Percentiles rank a stretch among this genome's conserved stretches.
These are phyloP conservation scores for Knoxdaviesia capensis DNA, from an alignment of 2,329 filamentous ascomycete species.

Conservation along the genomic window DNA sequence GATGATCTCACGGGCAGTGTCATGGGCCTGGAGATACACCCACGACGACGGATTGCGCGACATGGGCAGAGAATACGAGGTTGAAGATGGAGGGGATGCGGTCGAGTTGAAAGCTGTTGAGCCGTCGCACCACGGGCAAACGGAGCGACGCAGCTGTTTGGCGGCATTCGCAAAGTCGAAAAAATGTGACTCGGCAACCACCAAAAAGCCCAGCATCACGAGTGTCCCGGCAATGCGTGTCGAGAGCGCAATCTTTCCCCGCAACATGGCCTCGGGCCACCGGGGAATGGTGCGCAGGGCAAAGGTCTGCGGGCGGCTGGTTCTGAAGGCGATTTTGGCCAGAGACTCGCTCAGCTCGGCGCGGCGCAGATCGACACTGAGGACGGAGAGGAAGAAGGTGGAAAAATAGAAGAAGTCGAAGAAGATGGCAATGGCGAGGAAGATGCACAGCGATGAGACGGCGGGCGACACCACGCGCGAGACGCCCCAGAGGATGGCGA, in stretches of 20 bases:
- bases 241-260: slow-evolving; percentile 45
- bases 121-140: slow-evolving; percentile 10
- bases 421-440: slow-evolving; percentile 52
- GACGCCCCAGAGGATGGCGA: slow-evolving; percentile 43
- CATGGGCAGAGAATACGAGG: too few relatives aligned
- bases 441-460: slow-evolving; percentile 56
- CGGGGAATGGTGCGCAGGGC: too few relatives aligned
- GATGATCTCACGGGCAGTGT: slow-evolving; percentile 59
- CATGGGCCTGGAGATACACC: slow-evolving; percentile 59
- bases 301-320: slow-evolving; percentile 6
- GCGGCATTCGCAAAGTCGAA: slow-evolving; percentile 23
- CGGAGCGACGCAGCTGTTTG: too few relatives aligned
- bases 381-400: slow-evolving; percentile 61
- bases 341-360: slow-evolving; percentile 58
- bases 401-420: slow-evolving; percentile 64
- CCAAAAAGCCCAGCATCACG: slow-evolving; percentile 50
- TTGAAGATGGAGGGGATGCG: too few relatives aligned
- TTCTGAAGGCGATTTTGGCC: slow-evolving; percentile 19
- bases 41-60: slow-evolving; percentile 54
- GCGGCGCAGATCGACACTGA: slow-evolving; percentile 60
- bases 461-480: slow-evolving; percentile 48
- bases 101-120: too few relatives aligned
- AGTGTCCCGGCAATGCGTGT: slow-evolving; percentile 58
- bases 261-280: slow-evolving; percentile 42
- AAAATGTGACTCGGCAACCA: slow-evolving; percentile 62